A percentile compares a stretch with the other conserved stretches of the same genome.
Evolutionary conservation across 164 flowering plant species (phyloP).

Genomic region (Chimonanthus salicifolius): DNA sequence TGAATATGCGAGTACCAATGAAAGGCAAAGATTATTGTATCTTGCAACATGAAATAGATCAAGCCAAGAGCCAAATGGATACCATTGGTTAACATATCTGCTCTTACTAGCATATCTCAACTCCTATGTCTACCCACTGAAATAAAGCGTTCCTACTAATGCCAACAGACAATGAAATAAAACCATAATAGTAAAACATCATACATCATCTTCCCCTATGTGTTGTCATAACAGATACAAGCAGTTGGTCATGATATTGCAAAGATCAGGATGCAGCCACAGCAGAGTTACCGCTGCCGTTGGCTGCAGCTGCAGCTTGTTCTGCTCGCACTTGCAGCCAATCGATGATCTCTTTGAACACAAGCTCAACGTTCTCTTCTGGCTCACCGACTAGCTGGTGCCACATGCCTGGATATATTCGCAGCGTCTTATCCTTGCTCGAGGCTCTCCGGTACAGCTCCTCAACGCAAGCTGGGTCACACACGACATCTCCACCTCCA

Average conservation of each 20-base stretch:
- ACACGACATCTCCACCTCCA: slow-evolving; percentile 70
- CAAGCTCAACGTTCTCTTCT: slow-evolving; percentile 68
- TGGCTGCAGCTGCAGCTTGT: neutral
- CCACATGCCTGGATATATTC: slow-evolving; percentile 77
- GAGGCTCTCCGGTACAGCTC: slow-evolving; percentile 57
- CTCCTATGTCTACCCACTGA: neutral
- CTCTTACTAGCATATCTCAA: too few species aligned
- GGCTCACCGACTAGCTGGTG: slow-evolving; percentile 88
- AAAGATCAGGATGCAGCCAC: neutral
- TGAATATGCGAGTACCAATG: too few species aligned
- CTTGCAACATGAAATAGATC: too few species aligned
- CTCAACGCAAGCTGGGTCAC: slow-evolving; percentile 81
- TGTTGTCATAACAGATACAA: neutral
- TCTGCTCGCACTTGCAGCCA: slow-evolving; percentile 59
- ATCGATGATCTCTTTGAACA: slow-evolving; percentile 61
- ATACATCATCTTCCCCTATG: neutral
- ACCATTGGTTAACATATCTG: too few species aligned
- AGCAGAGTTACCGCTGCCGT: neutral
- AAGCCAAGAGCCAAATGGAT: too few species aligned
- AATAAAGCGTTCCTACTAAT: neutral
- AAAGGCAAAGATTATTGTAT: too few species aligned
- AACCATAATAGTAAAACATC: neutral
- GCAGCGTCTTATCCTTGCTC: slow-evolving; percentile 68
- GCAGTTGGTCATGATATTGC: neutral
- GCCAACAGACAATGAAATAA: neutral